These are phyloP conservation scores for Spongiforma sp. DNA, from an alignment of 1,284 basidiomycete genomes.

Conservation along the genomic window DNA sequence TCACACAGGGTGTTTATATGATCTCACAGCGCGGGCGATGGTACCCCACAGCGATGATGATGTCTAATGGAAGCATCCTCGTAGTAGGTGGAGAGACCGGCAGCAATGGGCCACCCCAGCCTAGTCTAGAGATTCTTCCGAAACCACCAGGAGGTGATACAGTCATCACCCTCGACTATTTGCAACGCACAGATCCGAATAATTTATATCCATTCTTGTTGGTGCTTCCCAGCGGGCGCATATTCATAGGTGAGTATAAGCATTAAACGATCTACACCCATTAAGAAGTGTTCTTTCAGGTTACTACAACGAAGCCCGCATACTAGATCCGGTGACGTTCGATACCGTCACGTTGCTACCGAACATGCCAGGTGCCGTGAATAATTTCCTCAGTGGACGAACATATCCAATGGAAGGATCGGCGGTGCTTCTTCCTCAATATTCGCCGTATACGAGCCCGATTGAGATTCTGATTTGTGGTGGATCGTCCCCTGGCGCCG, in stretches of 20 bases:
- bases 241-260: conserved; percentile 63
- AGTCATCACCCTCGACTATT: conserved; percentile 47
- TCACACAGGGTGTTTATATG: neutral
- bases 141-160: conserved; percentile 49
- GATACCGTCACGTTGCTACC: conserved; percentile 64
- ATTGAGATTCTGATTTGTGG: conserved; percentile 75
- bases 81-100: conserved; percentile 77
- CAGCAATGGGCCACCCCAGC: conserved; percentile 65
- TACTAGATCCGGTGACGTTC: conserved; percentile 69
- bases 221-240: conserved; percentile 64
- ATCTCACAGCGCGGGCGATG: conserved; percentile 57
- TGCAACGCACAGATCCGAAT: conserved; percentile 70
- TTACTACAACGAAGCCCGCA: conserved; percentile 82
- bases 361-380: conserved; percentile 78
- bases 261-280: neutral
- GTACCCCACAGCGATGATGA: conserved; percentile 73
- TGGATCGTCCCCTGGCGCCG: conserved; percentile 64
- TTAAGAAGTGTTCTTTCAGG: conserved; percentile 40
- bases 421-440: conserved; percentile 69
- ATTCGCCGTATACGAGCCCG: conserved; percentile 74
- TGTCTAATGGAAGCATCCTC: conserved; percentile 64
- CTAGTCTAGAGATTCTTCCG: conserved; percentile 67
- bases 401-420: conserved; percentile 81
- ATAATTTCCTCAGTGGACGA: conserved; percentile 72
- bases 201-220: conserved; percentile 78